A percentile compares a stretch with the other conserved stretches of the same genome.
Evolutionary conservation across 768 basidiomycete genomes (phyloP).

Genomic region (Pisolithus marmoratus): DNA sequence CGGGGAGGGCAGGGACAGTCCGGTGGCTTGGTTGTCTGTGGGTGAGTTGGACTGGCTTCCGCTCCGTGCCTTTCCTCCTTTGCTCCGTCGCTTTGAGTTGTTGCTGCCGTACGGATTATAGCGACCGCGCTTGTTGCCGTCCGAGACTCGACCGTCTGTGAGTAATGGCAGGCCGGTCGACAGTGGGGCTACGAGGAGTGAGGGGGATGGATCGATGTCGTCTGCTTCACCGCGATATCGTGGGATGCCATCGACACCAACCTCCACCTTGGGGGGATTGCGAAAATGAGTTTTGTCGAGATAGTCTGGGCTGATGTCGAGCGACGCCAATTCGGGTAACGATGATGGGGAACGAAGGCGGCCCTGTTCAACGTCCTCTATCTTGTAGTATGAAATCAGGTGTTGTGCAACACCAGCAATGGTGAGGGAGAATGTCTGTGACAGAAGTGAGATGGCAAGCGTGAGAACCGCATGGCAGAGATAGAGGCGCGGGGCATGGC

Average conservation of each 20-base stretch:
- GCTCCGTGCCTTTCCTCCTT: constrained; percentile 22
- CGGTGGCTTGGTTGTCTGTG: constrained; percentile 19
- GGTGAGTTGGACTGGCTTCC: constrained; percentile 28
- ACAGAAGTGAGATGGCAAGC: background rate
- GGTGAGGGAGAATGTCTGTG: constrained; percentile 85
- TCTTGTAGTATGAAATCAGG: constrained; percentile 90
- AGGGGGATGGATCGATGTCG: constrained; percentile 48
- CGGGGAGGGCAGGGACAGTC: constrained; percentile 20
- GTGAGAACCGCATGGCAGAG: constrained; percentile 23
- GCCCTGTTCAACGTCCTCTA: constrained; percentile 86
- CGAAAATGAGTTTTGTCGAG: constrained; percentile 90
- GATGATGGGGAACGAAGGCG: constrained; percentile 85
- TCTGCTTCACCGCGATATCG: constrained; percentile 83
- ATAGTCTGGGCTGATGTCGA: constrained; percentile 85
- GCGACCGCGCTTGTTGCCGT: constrained; percentile 38
- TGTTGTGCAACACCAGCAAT: constrained; percentile 85
- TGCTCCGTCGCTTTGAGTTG: constrained; percentile 32
- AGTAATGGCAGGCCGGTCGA: constrained; percentile 46
- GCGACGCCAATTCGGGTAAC: constrained; percentile 76
- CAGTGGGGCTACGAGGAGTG: constrained; percentile 35
- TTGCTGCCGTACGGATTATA: constrained; percentile 36
- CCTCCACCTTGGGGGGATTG: constrained; percentile 82
- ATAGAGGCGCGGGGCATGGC: constrained; percentile 4
- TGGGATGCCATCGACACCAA: constrained; percentile 76
- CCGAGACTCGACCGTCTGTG: constrained; percentile 39